phyloP scores from a whole-genome alignment of 2,329 filamentous ascomycete genomes.

The Claviceps sorghi region DNA sequence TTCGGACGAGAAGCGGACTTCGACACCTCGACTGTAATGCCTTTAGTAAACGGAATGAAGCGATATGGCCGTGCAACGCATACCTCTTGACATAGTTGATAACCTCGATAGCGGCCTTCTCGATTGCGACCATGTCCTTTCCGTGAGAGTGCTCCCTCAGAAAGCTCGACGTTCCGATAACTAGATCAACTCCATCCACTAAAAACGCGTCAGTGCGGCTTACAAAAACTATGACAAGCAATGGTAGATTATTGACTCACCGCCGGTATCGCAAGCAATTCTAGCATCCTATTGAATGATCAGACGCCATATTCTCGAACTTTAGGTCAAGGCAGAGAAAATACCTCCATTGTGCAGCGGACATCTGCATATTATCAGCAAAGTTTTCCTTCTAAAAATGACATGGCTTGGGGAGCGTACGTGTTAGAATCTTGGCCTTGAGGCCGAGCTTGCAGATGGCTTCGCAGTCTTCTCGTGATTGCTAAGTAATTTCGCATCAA shows the following conservation, averaged over 20 bases:
- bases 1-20: constrained; percentile 39
- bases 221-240: background rate
- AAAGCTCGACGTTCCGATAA: constrained; percentile 67
- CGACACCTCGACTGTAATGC: constrained; percentile 1
- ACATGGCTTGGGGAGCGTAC: constrained; percentile 9
- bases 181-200: constrained; percentile 35
- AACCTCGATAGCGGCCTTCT: constrained; percentile 41
- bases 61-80: background rate
- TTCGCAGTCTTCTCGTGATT: constrained; percentile 75
- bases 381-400: background rate
- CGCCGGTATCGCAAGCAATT: constrained; percentile 2
- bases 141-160: constrained; percentile 77
- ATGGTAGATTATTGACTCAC: background rate
- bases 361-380: constrained; percentile 6
- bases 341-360: constrained; percentile 11
- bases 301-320: background rate
- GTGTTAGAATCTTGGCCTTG: constrained; percentile 32
- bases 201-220: background rate
- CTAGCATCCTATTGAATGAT: background rate
- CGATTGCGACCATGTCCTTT: constrained; percentile 70
- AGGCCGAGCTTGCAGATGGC: constrained; percentile 88
- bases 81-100: constrained; percentile 9
- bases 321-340: background rate
- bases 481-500: constrained; percentile 41
- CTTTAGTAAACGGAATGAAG: background rate